Conservation (phyloP, 768 basidiomycete species). For the Tulasnella calospora region DNA sequence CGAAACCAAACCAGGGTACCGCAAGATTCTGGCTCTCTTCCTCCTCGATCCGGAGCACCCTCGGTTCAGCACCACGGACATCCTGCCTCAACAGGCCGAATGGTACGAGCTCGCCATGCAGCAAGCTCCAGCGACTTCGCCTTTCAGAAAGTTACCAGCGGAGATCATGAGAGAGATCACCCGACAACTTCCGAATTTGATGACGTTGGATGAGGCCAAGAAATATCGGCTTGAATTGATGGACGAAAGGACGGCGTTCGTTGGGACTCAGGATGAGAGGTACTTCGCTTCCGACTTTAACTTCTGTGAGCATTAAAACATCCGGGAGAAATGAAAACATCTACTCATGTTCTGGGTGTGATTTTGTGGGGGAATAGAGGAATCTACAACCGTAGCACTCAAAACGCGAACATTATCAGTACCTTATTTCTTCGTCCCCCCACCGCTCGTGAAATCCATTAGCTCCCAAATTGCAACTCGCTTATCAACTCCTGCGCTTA, state of each 20-base stretch:
- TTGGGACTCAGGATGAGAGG: not conserved
- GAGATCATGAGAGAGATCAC: conserved; percentile 9
- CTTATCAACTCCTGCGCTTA: conserved; percentile 60
- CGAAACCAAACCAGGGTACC: conserved; percentile 23
- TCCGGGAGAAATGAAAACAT: not conserved
- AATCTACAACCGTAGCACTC: not conserved
- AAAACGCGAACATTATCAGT: too few relatives aligned
- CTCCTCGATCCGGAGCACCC: conserved; percentile 15
- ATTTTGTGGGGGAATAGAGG: not conserved
- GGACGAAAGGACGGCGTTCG: conserved; percentile 14
- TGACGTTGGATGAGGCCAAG: conserved; percentile 16
- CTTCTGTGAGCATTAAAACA: conserved; percentile 3
- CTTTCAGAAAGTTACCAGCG: not conserved
- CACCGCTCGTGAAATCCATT: not conserved
- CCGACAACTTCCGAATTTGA: not conserved
- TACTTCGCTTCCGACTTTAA: conserved; percentile 13
- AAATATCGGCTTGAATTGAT: conserved; percentile 12
- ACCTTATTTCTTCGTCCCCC: not conserved
- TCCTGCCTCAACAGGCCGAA: conserved; percentile 17
- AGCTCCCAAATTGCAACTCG: conserved; percentile 67
- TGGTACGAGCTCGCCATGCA: not conserved
- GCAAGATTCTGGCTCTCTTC: conserved; percentile 22
- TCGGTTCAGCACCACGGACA: not conserved
- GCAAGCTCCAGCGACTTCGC: not conserved
- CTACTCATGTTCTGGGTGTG: not conserved